A percentile compares a stretch with the other conserved stretches of the same genome.
These are phyloP conservation scores for Alternaria postmessia DNA, from an alignment of 2,329 filamentous ascomycete species.

Conservation along the genomic window DNA sequence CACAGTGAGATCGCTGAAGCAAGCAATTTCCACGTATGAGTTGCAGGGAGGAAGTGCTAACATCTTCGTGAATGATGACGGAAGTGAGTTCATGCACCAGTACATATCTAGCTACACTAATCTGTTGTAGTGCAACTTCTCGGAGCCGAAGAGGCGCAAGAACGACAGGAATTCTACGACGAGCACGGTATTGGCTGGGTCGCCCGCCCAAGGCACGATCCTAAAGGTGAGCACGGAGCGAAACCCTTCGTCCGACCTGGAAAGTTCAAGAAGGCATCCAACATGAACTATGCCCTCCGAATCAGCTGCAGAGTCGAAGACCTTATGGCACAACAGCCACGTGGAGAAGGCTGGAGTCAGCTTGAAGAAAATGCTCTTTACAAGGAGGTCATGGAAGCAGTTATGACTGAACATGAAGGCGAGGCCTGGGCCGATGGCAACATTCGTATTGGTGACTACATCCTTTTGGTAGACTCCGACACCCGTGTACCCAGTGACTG, in stretches of 20 bases:
- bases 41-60: conserved; percentile 70
- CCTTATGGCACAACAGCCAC: conserved; percentile 55
- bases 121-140: conserved; percentile 62
- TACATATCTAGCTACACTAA: conserved; percentile 3
- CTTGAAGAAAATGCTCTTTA: conserved; percentile 49
- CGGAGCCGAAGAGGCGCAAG: conserved; percentile 54
- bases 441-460: conserved; percentile 85
- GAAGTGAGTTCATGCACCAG: conserved; percentile 46
- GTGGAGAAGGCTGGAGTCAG: conserved; percentile 38
- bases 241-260: conserved; percentile 39
- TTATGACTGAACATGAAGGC: conserved; percentile 70
- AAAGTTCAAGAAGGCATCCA: conserved; percentile 64
- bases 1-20: conserved; percentile 80
- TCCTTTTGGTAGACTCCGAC: conserved; percentile 65
- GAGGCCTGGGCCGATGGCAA: conserved; percentile 82
- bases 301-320: conserved; percentile 70
- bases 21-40: conserved; percentile 63
- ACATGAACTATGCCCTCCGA: conserved; percentile 76
- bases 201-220: conserved; percentile 55
- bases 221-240: conserved; percentile 27
- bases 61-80: conserved; percentile 74
- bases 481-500: conserved; percentile 70
- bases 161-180: conserved; percentile 59
- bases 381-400: conserved; percentile 61
- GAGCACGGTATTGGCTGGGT: conserved; percentile 62